Percentiles rank a stretch among this genome's conserved stretches.
These are phyloP conservation scores for Inosperma sp. DNA, from an alignment of 768 basidiomycete species.

Conservation along the genomic window DNA sequence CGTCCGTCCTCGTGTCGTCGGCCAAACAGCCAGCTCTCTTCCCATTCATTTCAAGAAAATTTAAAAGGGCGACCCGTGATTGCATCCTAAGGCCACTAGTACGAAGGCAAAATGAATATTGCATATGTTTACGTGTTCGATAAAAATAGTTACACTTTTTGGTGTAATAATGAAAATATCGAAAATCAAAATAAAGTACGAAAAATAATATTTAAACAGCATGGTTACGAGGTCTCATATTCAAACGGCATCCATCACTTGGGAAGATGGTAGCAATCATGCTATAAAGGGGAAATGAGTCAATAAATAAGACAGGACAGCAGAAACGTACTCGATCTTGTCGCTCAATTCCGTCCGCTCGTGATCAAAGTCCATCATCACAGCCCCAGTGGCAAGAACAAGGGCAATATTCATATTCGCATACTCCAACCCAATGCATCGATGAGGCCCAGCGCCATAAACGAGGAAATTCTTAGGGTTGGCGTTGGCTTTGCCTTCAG, in stretches of 20 bases:
- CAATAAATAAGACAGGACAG: neutral
- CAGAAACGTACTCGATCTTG: slow-evolving; percentile 67
- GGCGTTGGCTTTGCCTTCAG: slow-evolving; percentile 66
- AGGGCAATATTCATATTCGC: slow-evolving; percentile 87
- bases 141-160: too few relatives aligned
- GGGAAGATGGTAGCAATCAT: slow-evolving; percentile 98
- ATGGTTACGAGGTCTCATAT: slow-evolving; percentile 58
- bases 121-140: too few relatives aligned
- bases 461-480: slow-evolving; percentile 96
- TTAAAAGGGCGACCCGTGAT: too few relatives aligned
- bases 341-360: slow-evolving; percentile 72
- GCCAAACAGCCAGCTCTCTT: slow-evolving; percentile 50
- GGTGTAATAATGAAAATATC: too few relatives aligned
- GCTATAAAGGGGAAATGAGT: slow-evolving; percentile 32
- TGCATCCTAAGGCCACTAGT: too few relatives aligned
- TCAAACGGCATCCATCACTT: slow-evolving; percentile 82
- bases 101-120: too few relatives aligned
- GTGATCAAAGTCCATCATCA: slow-evolving; percentile 84
- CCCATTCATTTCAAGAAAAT: slow-evolving; percentile 47
- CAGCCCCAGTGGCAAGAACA: slow-evolving; percentile 76
- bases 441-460: slow-evolving; percentile 90
- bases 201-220: too few relatives aligned
- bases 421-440: slow-evolving; percentile 90
- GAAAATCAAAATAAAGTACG: too few relatives aligned
- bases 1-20: slow-evolving; percentile 53